Evolutionary conservation across 2,329 filamentous ascomycete genomes (phyloP), one percentile per base, ranked within the genome.

Genomic region (Furcasterigmium furcatum): DNA sequence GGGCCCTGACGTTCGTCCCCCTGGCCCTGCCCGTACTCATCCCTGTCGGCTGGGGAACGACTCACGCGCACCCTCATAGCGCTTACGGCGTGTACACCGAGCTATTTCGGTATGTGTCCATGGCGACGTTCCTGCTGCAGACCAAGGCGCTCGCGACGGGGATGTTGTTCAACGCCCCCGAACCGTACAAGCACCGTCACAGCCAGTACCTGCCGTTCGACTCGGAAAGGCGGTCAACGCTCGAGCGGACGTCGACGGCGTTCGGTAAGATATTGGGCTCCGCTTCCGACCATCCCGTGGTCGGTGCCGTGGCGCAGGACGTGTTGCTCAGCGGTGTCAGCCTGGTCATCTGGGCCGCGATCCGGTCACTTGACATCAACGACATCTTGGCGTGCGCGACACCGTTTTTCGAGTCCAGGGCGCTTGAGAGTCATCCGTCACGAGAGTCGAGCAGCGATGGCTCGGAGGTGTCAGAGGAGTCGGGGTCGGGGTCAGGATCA

Each of bases 261-360:
- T 45, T 74, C 13, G 67, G 63, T 39, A 72, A 66, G 56, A 61
- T 78, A 12, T 65, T 76, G 21, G 73, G 69, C 34, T 72, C 76
- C 2, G 68, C 79, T 42, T 69, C 67, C 47, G 76, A 77, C 43
- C 79, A 85, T 55, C 80, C 81, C 1, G 75, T 73, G 19, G 73
- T 85, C 24, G 73, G 74, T 18, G 74, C 72, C 16, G 75, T 76
- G 1, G 77, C 74, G 6, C 75, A 74, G 61, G 82, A 86, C 58
- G 80, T 81, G 2, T 57, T 85, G 13, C 65, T 83, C 29, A 79
- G 74, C 19, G 66, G 68, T 2, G 47, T 79, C 13, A 76, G 72
- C 46, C 59, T 83, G n/a, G 72, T 78, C 2, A 46, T 76, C 2
- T 84, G 80, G 80, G 72, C 76, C n/a, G 77, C 77, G 34, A 68